Percentiles rank a stretch among this genome's conserved stretches.
Evolutionary conservation across 176 grass and related monocot genomes (phyloP).

Genomic region (Ensete ventricosum): DNA sequence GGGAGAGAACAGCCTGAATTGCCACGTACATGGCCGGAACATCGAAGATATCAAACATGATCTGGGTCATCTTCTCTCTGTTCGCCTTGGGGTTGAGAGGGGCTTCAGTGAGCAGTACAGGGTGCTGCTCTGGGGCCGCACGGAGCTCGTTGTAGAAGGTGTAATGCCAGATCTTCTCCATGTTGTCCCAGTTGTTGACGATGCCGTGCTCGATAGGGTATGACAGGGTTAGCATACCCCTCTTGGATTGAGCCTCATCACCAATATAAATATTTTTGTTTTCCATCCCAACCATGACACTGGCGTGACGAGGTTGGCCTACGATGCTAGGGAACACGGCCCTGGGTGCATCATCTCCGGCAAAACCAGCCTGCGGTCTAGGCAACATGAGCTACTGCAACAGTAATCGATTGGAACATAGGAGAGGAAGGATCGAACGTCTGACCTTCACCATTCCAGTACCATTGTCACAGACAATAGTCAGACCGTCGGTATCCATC

Average conservation of each 20-base stretch:
- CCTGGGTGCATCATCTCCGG: constrained; percentile 72
- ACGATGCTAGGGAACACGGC: constrained; percentile 84
- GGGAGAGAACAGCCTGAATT: constrained; percentile 75
- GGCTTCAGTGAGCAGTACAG: constrained; percentile 70
- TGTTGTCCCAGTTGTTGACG: constrained; percentile 79
- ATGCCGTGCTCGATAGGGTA: constrained; percentile 77
- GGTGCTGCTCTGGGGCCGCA: constrained; percentile 76
- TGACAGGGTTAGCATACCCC: constrained; percentile 68
- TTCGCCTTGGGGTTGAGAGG: constrained; percentile 81
- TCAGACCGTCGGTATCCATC: not conserved
- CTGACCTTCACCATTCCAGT: constrained; percentile 10
- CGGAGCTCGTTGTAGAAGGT: constrained; percentile 82
- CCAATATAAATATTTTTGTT: constrained; percentile 75
- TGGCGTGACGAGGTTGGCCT: constrained; percentile 59
- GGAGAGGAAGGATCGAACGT: not conserved
- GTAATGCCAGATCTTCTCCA: constrained; percentile 89
- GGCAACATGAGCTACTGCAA: not conserved
- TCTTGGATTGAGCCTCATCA: constrained; percentile 77
- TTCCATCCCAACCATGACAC: constrained; percentile 81
- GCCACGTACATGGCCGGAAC: constrained; percentile 81
- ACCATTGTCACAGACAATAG: constrained; percentile 1
- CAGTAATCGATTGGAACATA: not conserved
- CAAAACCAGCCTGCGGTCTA: constrained; percentile 59
- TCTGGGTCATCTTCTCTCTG: constrained; percentile 89
- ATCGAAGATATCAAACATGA: constrained; percentile 86